Evolutionary conservation across 257 asterid genomes (phyloP), one percentile per base, ranked within the genome.

Genomic region (Jasminum sambac): DNA sequence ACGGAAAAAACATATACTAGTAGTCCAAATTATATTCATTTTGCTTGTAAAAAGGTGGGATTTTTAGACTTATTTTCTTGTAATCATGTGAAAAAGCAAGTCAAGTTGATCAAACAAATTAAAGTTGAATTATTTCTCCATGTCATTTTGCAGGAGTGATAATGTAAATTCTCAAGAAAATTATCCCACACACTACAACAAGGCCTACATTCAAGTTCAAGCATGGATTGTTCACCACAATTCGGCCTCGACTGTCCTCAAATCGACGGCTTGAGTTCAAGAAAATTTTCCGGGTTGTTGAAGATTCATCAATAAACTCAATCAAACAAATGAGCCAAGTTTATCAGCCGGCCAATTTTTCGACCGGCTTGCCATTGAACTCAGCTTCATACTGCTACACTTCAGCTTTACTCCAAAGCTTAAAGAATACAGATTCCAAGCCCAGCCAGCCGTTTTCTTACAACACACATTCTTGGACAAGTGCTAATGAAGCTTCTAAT

Each of bases 111-210:
- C 38, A 58, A 77, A 37, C 67, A 72, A 42, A 77, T 65, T 74
- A 17, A 57, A 26, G 42, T 72, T 72, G 66, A 65, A 71, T 74
- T 60, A 50, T 81, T 77, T 68, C 70, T 79, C 34, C 69, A 85
- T 88, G 90, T 79, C 86, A 70, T 85, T 36, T 83, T 85, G 84
- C 79, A 84, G 95, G 25, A 72, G 78, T 71, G 81, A 71, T 62
- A 78, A 57, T 77, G 90, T 72, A 75, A 85, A 77, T 74, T 75
- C 81, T 16, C 84, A 73, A n/a, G 82, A 76, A 30, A 86, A 71
- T 78, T 82, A 86, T 83, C 73, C 38, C 65, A 78, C 40, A 75
- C 87, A 5, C 58, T 78, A 11, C 78, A 80, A 76, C 72, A 76
- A 72, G 60, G 48, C 78, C 74, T 67, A 25, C 77, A 81, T 78